Evolutionary conservation across 805 yeast species (phyloP).

Genomic region (Komagataella phaffii): DNA sequence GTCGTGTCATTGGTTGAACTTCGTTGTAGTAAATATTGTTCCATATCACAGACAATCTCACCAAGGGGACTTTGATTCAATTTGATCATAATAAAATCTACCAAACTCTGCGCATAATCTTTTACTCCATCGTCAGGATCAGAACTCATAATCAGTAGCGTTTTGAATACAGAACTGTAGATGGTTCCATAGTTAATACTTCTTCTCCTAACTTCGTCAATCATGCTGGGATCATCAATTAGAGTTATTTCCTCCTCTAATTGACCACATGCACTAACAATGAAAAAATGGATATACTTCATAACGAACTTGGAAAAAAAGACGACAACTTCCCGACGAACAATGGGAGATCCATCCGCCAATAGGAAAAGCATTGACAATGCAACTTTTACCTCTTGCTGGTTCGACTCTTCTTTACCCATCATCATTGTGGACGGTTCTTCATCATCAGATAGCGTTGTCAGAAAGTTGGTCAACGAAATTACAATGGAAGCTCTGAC

Average conservation of each 20-base stretch:
- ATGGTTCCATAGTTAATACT: slow-evolving; percentile 82
- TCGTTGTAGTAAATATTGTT: slow-evolving; percentile 44
- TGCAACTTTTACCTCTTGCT: slow-evolving; percentile 61
- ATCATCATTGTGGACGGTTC: slow-evolving; percentile 3
- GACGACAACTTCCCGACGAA: slow-evolving; percentile 71
- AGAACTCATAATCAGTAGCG: slow-evolving; percentile 62
- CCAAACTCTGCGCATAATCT: slow-evolving; percentile 55
- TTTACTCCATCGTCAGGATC: slow-evolving; percentile 83
- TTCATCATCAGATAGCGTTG: slow-evolving; percentile 27
- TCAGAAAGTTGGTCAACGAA: slow-evolving; percentile 58
- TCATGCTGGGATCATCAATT: slow-evolving; percentile 43
- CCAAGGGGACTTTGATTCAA: slow-evolving; percentile 55
- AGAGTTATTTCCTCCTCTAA: slow-evolving; percentile 67
- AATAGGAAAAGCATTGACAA: slow-evolving; percentile 52
- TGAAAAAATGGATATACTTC: slow-evolving; percentile 57
- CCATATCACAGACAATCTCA: slow-evolving; percentile 53
- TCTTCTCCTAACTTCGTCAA: slow-evolving; percentile 50
- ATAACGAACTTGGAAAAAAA: slow-evolving; percentile 65
- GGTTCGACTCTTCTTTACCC: slow-evolving; percentile 32
- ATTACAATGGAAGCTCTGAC: slow-evolving; percentile 75
- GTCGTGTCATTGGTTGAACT: slow-evolving; percentile 8
- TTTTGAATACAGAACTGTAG: slow-evolving; percentile 80
- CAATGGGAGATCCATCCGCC: slow-evolving; percentile 83
- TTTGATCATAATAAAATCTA: slow-evolving; percentile 57
- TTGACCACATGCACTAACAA: slow-evolving; percentile 79